Conservation (phyloP, 192 early-diverging fungal species). For the Mortierella antarctica region DNA sequence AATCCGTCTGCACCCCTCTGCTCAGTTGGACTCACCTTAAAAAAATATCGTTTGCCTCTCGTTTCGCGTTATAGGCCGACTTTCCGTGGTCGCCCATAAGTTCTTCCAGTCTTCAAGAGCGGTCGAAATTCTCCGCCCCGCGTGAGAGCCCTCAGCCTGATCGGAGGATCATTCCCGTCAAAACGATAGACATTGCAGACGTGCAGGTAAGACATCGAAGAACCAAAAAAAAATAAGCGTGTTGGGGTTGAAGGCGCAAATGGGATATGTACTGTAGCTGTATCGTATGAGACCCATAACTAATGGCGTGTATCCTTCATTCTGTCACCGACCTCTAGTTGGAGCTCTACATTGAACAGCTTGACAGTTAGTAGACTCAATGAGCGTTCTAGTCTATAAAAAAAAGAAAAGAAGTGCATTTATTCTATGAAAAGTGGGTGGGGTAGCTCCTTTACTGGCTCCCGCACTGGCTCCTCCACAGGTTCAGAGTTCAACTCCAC, state of each 20-base stretch:
- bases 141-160: background rate
- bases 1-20: background rate
- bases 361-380: background rate
- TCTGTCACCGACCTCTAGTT: slow-evolving; percentile 1
- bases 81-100: slow-evolving; percentile 44
- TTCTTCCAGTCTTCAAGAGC: background rate
- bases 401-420: background rate
- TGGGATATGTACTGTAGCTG: too few species aligned
- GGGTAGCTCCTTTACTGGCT: slow-evolving; percentile 31
- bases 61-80: slow-evolving; percentile 3
- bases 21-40: background rate
- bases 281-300: too few species aligned
- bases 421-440: slow-evolving; percentile 53
- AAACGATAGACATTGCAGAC: slow-evolving; percentile 31
- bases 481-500: background rate
- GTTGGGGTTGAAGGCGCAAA: background rate
- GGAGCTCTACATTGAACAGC: slow-evolving; percentile 24
- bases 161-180: slow-evolving; percentile 44
- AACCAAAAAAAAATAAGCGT: background rate
- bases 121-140: slow-evolving; percentile 16
- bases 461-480: slow-evolving; percentile 16
- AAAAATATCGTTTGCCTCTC: background rate
- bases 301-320: too few species aligned
- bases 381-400: background rate
- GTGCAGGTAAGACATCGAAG: slow-evolving; percentile 29